Base-by-base conservation (phyloP, 371 early-diverging fungal genomes). In the Mucor mucedo region DNA sequence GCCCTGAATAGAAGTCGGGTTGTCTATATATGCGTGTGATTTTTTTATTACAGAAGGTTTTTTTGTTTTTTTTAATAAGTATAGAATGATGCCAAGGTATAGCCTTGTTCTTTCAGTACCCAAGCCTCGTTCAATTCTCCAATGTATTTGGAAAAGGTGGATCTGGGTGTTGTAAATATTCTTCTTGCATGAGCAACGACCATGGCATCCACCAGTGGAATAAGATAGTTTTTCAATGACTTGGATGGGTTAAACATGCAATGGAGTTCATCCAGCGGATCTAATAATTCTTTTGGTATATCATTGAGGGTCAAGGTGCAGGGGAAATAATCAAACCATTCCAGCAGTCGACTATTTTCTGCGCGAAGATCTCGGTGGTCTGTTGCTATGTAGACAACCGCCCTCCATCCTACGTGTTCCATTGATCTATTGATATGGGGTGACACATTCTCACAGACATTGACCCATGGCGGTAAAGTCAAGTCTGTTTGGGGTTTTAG, bases 91-190 rank as follows among this genome's bases (percentile, higher is more conserved):
- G 60, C 40, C 9, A 49, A 10, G 14, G 59, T 69, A 52, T 52
- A 58, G 29, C 70, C 70, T 54, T 69, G 70, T 44, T 69, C 70
- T 58, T 49, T 61, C 11, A 69, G 40, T 7, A 71, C 59, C 78
- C 78, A 79, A 10, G 74, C 72, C 27, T 62, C 65, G 40, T 79
- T 74, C 5, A 79, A 53, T 44, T 71, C 72, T 16, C 56, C 68
- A 58, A 81, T 81, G 48, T 78, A 81, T 60, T 68, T 70, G 11
- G 81, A 81, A 61, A 70, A 81, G 5, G 81, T 78, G 11, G 78
- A 78, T 10, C 77, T 53, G 27, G 78, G 78, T 0, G 77, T 81
- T 8, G 69, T 66, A 11, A 76, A 69, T 8, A 81, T 69, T 6
- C 66, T 16, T 38, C 68, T 55, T 38, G 68, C 81, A 45, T 71